Evolutionary conservation across 805 yeast species (phyloP).

Genomic region (Kazachstania viticola): DNA sequence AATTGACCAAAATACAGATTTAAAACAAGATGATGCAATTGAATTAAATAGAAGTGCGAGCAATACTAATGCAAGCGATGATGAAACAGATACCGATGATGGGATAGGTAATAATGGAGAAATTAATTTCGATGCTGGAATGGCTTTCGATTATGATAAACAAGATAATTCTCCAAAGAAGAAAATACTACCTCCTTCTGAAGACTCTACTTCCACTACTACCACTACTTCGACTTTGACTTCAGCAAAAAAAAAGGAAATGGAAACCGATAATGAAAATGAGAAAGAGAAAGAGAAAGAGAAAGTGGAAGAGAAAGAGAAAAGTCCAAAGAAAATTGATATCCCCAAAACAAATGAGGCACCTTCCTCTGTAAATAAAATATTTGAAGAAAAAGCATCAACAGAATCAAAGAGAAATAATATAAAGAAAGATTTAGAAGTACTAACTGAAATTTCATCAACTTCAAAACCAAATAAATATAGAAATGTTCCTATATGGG

Average conservation of each 20-base stretch:
- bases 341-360: not conserved
- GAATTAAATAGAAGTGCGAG: not conserved
- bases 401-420: constrained; percentile 22
- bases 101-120: constrained; percentile 18
- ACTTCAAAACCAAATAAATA: constrained; percentile 49
- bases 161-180: constrained; percentile 16
- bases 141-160: constrained; percentile 26
- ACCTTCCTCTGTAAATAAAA: constrained; percentile 10
- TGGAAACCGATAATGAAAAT: constrained; percentile 1
- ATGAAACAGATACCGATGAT: constrained; percentile 27
- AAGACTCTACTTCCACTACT: not conserved
- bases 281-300: not conserved
- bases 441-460: constrained; percentile 21
- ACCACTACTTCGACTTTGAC: not conserved
- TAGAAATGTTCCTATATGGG: constrained; percentile 69
- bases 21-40: not conserved
- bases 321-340: not conserved
- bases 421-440: constrained; percentile 22
- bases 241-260: constrained; percentile 1
- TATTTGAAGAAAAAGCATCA: constrained; percentile 24
- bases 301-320: constrained; percentile 1
- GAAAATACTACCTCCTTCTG: constrained; percentile 1
- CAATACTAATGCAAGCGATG: constrained; percentile 8
- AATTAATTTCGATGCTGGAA: constrained; percentile 20
- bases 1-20: not conserved